Conservation (phyloP, 345 rosid species). For the Stellera chamaejasme region DNA sequence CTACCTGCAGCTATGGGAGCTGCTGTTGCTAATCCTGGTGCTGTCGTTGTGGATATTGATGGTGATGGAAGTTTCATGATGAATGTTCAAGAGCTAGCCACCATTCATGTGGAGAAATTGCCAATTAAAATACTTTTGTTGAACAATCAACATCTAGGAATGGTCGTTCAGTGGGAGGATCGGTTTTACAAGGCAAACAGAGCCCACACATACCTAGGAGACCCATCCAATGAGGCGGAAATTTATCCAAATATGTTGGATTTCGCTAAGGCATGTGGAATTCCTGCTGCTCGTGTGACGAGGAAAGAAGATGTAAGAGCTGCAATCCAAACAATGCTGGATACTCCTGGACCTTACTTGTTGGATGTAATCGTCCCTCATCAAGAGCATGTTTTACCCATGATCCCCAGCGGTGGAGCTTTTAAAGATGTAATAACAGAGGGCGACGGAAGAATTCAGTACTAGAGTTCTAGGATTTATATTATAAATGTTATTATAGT, state of each 20-base stretch:
- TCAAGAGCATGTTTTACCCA: slow-evolving; percentile 94
- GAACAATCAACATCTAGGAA: slow-evolving; percentile 95
- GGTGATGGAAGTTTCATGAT: slow-evolving; percentile 97
- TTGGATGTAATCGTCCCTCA: slow-evolving; percentile 93
- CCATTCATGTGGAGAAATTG: slow-evolving; percentile 75
- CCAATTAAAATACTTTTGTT: slow-evolving; percentile 72
- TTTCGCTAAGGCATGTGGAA: slow-evolving; percentile 81
- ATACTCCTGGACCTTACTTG: slow-evolving; percentile 85
- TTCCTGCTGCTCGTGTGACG: slow-evolving; percentile 79
- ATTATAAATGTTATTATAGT: no score
- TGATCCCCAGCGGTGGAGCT: slow-evolving; percentile 96
- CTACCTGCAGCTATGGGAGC: slow-evolving; percentile 98
- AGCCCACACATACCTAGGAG: slow-evolving; percentile 81
- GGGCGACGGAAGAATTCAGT: slow-evolving; percentile 76
- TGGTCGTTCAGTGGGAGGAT: slow-evolving; percentile 98
- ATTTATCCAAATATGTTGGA: slow-evolving; percentile 78
- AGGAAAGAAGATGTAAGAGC: slow-evolving; percentile 53
- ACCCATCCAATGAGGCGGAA: slow-evolving; percentile 64
- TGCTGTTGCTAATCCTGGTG: slow-evolving; percentile 80
- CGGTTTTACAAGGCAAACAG: slow-evolving; percentile 88
- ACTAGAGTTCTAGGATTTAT: slow-evolving; percentile 16
- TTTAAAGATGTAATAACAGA: slow-evolving; percentile 81
- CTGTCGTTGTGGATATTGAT: slow-evolving; percentile 84
- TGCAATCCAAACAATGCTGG: slow-evolving; percentile 79
- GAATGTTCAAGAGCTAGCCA: slow-evolving; percentile 94